Percentiles rank a stretch among this genome's conserved stretches.
Conservation (phyloP, 108 stramenopile genomes). For the Mediolabrus comicus region DNA sequence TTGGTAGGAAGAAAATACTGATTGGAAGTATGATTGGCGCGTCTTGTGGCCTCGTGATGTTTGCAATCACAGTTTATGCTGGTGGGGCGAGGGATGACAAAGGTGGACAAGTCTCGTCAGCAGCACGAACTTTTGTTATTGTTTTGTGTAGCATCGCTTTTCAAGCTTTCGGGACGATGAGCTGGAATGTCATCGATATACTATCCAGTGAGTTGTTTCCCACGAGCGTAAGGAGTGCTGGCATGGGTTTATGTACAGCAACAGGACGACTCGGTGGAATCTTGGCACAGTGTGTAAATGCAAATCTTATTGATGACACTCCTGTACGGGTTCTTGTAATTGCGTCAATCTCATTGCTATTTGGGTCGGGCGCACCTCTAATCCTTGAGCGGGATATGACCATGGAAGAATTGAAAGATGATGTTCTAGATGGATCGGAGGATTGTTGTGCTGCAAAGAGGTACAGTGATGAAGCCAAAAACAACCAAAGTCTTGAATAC, state of each 20-base stretch:
- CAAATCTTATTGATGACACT: constrained; percentile 32
- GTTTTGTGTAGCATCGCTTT: constrained; percentile 67
- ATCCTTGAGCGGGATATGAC: constrained; percentile 38
- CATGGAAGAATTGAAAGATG: constrained; percentile 30
- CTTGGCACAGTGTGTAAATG: constrained; percentile 77
- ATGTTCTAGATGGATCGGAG: constrained; percentile 1
- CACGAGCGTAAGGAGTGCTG: constrained; percentile 67
- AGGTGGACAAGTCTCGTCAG: neutral
- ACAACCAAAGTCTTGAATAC: constrained; percentile 13
- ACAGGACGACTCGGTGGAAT: constrained; percentile 73
- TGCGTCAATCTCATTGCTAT: constrained; percentile 53
- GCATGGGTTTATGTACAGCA: constrained; percentile 79
- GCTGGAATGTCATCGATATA: constrained; percentile 82
- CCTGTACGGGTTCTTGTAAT: constrained; percentile 51
- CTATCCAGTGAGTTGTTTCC: constrained; percentile 77
- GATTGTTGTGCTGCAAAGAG: neutral
- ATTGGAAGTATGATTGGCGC: constrained; percentile 47
- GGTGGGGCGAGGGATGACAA: neutral
- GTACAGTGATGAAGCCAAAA: constrained; percentile 34
- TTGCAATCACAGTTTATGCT: constrained; percentile 51
- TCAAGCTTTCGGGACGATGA: constrained; percentile 66
- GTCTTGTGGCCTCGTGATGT: constrained; percentile 49
- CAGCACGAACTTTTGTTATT: constrained; percentile 35
- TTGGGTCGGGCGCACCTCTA: constrained; percentile 60
- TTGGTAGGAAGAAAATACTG: constrained; percentile 56